Evolutionary conservation across 208 protist species (phyloP).

Genomic region (Trypanosomatidae sp.): DNA sequence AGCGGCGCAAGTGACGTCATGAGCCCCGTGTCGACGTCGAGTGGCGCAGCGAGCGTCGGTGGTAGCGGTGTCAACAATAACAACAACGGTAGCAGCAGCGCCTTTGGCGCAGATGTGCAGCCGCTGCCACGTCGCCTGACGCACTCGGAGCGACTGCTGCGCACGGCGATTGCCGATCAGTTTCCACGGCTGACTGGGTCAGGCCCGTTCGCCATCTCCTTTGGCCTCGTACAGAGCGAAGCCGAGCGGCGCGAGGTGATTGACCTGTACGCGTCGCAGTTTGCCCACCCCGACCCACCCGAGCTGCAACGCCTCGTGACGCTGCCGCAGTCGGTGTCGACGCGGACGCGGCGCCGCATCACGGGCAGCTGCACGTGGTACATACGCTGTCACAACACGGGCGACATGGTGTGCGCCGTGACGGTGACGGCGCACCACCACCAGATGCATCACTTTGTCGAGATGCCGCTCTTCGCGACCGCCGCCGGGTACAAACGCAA

Average conservation of each 20-base stretch:
- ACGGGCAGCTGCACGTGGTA: slow-evolving; percentile 72
- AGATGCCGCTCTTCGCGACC: slow-evolving; percentile 82
- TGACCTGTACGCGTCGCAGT: slow-evolving; percentile 75
- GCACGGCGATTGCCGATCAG: slow-evolving; percentile 68
- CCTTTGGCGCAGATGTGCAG: background rate
- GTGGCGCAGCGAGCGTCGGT: slow-evolving; percentile 1
- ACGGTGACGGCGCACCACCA: slow-evolving; percentile 68
- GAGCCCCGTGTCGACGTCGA: background rate
- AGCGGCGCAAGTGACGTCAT: background rate
- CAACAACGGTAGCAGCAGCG: background rate
- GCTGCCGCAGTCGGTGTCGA: slow-evolving; percentile 48
- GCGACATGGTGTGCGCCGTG: slow-evolving; percentile 63
- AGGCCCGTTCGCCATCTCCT: slow-evolving; percentile 49
- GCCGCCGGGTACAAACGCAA: slow-evolving; percentile 78
- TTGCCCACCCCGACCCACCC: slow-evolving; percentile 58
- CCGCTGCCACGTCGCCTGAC: slow-evolving; percentile 11
- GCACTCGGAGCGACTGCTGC: slow-evolving; percentile 65
- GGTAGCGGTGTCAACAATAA: background rate
- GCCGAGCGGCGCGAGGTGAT: slow-evolving; percentile 41
- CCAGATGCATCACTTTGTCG: slow-evolving; percentile 61
- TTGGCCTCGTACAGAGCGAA: slow-evolving; percentile 50
- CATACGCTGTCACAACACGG: slow-evolving; percentile 43
- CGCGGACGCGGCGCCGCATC: slow-evolving; percentile 48
- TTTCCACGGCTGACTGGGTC: slow-evolving; percentile 48
- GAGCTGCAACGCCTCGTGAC: slow-evolving; percentile 57